Evolutionary conservation across 2,329 filamentous ascomycete genomes (phyloP).

Genomic region (Colletotrichum orbiculare): DNA sequence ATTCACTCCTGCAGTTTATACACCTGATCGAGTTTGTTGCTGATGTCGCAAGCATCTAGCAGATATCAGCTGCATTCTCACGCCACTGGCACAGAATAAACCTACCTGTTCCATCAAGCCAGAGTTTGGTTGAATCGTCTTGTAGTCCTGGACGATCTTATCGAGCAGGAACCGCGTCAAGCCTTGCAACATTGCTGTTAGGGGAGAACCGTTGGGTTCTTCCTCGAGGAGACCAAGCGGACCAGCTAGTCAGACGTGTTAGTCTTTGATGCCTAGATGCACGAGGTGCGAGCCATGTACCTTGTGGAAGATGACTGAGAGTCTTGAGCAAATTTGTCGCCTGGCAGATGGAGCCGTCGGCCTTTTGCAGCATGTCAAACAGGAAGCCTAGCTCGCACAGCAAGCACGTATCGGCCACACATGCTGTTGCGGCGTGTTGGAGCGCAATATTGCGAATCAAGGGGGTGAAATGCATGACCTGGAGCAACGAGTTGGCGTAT

Average conservation of each 20-base stretch:
- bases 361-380: constrained; percentile 98
- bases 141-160: constrained; percentile 81
- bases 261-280: constrained; percentile 32
- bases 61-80: constrained; percentile 39
- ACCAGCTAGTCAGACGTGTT: constrained; percentile 60
- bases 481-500: constrained; percentile 91
- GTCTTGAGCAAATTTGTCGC: constrained; percentile 95
- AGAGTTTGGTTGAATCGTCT: constrained; percentile 71
- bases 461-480: constrained; percentile 91
- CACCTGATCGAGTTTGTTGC: constrained; percentile 83
- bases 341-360: constrained; percentile 92
- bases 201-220: constrained; percentile 75
- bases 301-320: constrained; percentile 84
- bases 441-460: constrained; percentile 88
- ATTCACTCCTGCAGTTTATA: constrained; percentile 88
- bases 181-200: constrained; percentile 86
- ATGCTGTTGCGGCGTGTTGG: constrained; percentile 87
- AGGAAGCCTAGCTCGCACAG: constrained; percentile 95
- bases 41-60: constrained; percentile 71
- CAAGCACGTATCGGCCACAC: constrained; percentile 84
- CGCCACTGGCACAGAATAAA: neutral
- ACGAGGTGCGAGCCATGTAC: constrained; percentile 48
- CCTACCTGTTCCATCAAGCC: constrained; percentile 76
- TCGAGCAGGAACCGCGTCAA: constrained; percentile 88
- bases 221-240: constrained; percentile 88